A percentile compares a stretch with the other conserved stretches of the same genome.
phyloP scores from a whole-genome alignment of 2,329 filamentous ascomycete genomes.

The Alternaria ventricosa region DNA sequence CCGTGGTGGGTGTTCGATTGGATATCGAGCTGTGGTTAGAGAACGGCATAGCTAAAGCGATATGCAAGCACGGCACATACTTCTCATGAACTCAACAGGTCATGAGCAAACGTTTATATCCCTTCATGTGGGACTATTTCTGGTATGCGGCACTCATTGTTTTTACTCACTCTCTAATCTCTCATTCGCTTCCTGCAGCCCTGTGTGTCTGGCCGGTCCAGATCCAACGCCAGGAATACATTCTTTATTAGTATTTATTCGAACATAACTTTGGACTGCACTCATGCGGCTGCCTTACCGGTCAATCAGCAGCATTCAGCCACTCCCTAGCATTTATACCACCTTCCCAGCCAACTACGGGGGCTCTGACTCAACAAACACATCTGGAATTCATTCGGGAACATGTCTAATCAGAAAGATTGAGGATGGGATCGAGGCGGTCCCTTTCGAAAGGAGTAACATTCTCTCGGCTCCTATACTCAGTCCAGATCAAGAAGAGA shows the following conservation, averaged over 20 bases:
- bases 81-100: not conserved
- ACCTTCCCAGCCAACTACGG: constrained; percentile 25
- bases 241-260: not conserved
- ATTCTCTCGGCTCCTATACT: constrained; percentile 33
- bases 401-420: constrained; percentile 21
- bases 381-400: constrained; percentile 15
- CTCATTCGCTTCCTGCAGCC: constrained; percentile 7
- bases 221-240: not conserved
- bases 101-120: constrained; percentile 15
- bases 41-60: constrained; percentile 20
- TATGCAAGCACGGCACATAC: constrained; percentile 5
- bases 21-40: constrained; percentile 18
- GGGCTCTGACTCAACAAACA: constrained; percentile 7
- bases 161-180: constrained; percentile 18
- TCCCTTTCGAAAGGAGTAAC: constrained; percentile 37
- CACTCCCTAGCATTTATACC: constrained; percentile 39
- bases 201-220: constrained; percentile 24
- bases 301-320: constrained; percentile 30
- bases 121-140: constrained; percentile 2
- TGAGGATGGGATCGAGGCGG: constrained; percentile 40
- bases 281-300: constrained; percentile 35
- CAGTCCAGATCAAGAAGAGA: constrained; percentile 34
- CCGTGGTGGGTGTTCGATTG: constrained; percentile 12
- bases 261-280: not conserved
- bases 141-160: constrained; percentile 25